Conservation (phyloP, 228 moss, liverwort and hornwort genomes). For the Sphagnum magellanicum region DNA sequence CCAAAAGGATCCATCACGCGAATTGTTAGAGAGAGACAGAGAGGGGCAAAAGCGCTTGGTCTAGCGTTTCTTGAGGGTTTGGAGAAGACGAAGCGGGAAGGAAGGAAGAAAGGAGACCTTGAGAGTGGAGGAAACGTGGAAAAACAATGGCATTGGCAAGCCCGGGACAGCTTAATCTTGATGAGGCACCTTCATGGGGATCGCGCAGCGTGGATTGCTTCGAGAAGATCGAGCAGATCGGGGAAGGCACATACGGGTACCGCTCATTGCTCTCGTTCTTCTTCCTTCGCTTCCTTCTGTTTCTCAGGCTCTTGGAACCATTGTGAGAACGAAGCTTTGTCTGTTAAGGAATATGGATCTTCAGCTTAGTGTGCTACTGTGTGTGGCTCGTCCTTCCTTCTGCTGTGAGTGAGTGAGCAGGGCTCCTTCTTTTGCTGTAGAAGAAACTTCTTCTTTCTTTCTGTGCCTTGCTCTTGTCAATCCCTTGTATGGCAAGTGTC, state of each 20-base stretch:
- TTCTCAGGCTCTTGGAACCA: too few species aligned
- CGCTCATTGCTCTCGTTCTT: not conserved
- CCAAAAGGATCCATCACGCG: not conserved
- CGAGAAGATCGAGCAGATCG: constrained; percentile 86
- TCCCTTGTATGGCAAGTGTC: too few species aligned
- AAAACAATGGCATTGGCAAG: constrained; percentile 55
- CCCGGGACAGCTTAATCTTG: constrained; percentile 73
- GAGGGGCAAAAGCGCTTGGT: not conserved
- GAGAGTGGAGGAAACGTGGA: not conserved
- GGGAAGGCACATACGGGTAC: constrained; percentile 81
- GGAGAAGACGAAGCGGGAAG: too few species aligned
- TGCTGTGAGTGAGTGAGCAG: not conserved
- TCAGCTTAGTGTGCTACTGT: not conserved
- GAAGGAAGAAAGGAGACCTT: not conserved
- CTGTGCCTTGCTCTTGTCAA: too few species aligned
- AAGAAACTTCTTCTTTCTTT: too few species aligned
- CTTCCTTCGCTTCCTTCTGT: not conserved
- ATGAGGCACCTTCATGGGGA: constrained; percentile 74
- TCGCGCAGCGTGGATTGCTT: constrained; percentile 81
- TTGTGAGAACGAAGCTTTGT: too few species aligned
- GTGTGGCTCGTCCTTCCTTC: not conserved
- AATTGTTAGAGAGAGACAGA: not conserved
- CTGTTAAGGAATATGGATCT: too few species aligned
- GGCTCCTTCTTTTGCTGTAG: not conserved
- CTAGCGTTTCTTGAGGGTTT: too few species aligned